Percentiles rank a stretch among this genome's conserved stretches.
phyloP scores from a whole-genome alignment of 345 rosid genomes.

The Euphorbia peplus region DNA sequence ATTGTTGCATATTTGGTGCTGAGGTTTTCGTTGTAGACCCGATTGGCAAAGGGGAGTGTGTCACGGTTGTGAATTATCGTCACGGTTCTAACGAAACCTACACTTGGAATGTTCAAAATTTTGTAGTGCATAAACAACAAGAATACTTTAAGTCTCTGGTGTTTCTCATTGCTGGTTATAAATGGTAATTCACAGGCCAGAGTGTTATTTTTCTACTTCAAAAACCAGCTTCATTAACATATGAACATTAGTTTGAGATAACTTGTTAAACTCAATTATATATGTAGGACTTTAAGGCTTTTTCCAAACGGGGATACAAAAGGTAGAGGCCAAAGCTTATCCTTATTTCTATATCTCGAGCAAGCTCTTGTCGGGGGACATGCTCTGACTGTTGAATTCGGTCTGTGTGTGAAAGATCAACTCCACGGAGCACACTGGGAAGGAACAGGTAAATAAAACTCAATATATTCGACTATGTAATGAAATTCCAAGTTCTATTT shows the following conservation, averaged over 20 bases:
- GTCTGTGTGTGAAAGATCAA: not conserved
- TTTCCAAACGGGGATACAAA: too few species aligned
- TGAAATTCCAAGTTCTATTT: too few species aligned
- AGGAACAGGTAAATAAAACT: not conserved
- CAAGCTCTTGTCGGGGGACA: too few species aligned
- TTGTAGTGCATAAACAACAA: too few species aligned
- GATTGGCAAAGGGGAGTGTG: not conserved
- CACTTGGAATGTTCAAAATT: not conserved
- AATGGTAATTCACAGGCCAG: too few species aligned
- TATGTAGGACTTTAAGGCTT: not conserved
- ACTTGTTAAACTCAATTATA: too few species aligned
- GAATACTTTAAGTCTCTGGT: too few species aligned
- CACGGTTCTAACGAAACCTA: not conserved
- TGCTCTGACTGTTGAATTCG: too few species aligned
- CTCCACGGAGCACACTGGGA: not conserved
- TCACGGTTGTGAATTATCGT: not conserved
- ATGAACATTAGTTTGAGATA: too few species aligned
- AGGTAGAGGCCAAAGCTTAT: not conserved
- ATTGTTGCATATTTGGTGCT: slow-evolving; percentile 17
- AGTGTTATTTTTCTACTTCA: too few species aligned
- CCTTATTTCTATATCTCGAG: not conserved
- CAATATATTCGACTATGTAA: not conserved
- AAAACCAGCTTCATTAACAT: too few species aligned
- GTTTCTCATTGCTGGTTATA: too few species aligned
- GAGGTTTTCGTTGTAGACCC: slow-evolving; percentile 9